Evolutionary conservation across 2,329 filamentous ascomycete genomes (phyloP), one percentile per base, ranked within the genome.

Genomic region (Aspergillus amoenus): DNA sequence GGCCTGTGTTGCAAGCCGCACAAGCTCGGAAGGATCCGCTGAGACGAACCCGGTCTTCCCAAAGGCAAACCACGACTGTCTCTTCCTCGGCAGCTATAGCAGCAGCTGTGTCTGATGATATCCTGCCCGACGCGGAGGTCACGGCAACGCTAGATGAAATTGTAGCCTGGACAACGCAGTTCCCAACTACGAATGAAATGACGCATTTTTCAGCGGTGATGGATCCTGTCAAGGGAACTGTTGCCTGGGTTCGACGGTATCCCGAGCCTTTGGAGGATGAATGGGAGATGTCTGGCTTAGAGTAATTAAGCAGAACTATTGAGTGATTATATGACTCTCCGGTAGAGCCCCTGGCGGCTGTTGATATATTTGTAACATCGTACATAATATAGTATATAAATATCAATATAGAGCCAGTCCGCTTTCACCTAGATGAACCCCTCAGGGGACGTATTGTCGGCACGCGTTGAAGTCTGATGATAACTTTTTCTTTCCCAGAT

Each of bases 131-230:
- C 2, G 30, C 49, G 18, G 61, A 64, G 37, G 52, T 68, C 11
- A 67, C 64, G 11, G 61, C 69, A 30, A 69, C 64, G 58, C 67
- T 70, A 9, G 49, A 59, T 13, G 71, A 77, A 30, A 64, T 85
- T 3, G 70, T 76, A 2, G 62, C 70, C 11, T 84, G 83, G 83
- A 70, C 85, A 8, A 71, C 73, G 21, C 71, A 71, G 13, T 82
- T 79, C 58, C 84, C 84, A 0, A 81, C 82, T 3, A 78, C 78
- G 15, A 87, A 86, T 63, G 80, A 84, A 55, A 75, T 73, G 37
- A 86, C 83, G 2, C 84, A 88, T 69, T 87, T 82, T 68, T 78
- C 79, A 4, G 78, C 78, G 18, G 70, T 87, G 27, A 79, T 88
- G 79, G 84, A 87, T 69, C 80, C 84, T 3, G 66, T 59, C 5